Evolutionary conservation across 1,284 basidiomycete genomes (phyloP).

Genomic region (Peniophora sp.): DNA sequence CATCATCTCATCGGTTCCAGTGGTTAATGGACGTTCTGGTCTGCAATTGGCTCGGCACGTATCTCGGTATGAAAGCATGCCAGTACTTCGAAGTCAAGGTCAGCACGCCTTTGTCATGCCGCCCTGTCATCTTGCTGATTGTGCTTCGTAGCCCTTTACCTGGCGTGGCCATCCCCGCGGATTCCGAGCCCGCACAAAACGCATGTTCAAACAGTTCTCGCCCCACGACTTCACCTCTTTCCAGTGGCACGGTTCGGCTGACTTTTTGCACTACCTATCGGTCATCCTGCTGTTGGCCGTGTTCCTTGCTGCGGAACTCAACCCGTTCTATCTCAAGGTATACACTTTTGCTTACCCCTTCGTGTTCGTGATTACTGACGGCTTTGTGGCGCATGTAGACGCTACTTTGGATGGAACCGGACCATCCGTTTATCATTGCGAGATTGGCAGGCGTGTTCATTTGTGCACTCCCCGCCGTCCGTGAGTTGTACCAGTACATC

Average conservation of each 20-base stretch:
- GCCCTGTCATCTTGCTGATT: background rate
- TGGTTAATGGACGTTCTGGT: conserved; percentile 80
- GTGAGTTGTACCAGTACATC: conserved; percentile 75
- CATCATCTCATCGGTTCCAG: conserved; percentile 26
- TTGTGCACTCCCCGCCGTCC: conserved; percentile 73
- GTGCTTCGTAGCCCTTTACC: conserved; percentile 52
- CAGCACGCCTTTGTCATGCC: conserved; percentile 10
- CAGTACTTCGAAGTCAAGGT: conserved; percentile 83
- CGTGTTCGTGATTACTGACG: conserved; percentile 6
- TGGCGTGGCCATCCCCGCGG: conserved; percentile 81
- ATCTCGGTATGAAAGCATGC: conserved; percentile 81
- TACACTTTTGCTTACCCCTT: conserved; percentile 8
- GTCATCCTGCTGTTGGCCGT: conserved; percentile 70
- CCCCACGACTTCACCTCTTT: conserved; percentile 83
- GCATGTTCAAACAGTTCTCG: conserved; percentile 74
- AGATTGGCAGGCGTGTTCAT: conserved; percentile 71
- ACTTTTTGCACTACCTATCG: conserved; percentile 65
- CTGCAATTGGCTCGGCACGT: conserved; percentile 83
- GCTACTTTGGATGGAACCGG: conserved; percentile 81
- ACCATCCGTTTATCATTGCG: conserved; percentile 73
- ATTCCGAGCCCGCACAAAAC: conserved; percentile 65
- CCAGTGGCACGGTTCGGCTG: conserved; percentile 77
- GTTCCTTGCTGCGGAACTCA: conserved; percentile 78
- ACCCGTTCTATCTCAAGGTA: conserved; percentile 80
- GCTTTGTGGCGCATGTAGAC: conserved; percentile 29